Conservation (phyloP, 129 eudicot genomes). For the Logfia minima region DNA sequence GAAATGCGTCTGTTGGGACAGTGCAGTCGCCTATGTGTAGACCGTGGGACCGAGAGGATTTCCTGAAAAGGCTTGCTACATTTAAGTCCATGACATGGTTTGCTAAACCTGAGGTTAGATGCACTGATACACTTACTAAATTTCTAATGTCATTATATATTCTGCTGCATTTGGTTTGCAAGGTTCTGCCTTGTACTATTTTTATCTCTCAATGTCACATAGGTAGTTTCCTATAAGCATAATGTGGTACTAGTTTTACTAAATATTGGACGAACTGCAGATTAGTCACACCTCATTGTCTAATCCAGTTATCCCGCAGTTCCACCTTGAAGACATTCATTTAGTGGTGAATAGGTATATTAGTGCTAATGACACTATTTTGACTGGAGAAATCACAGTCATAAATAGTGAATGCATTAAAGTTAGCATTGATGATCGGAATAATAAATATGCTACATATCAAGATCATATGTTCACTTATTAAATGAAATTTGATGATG, state of each 20-base stretch:
- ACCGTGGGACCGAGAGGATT: slow-evolving; percentile 92
- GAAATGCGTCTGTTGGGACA: slow-evolving; percentile 27
- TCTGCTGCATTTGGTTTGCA: not conserved
- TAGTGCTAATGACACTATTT: not conserved
- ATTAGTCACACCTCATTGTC: not conserved
- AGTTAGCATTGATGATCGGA: slow-evolving; percentile 6
- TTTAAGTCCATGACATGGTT: slow-evolving; percentile 99
- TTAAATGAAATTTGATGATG: not conserved
- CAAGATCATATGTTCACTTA: not conserved
- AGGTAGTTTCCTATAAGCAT: not conserved
- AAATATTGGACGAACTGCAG: not conserved
- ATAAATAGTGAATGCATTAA: not conserved
- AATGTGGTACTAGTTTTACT: not conserved
- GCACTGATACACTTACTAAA: slow-evolving; percentile 5
- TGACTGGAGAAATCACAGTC: not conserved
- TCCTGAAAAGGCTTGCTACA: slow-evolving; percentile 74
- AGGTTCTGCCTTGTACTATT: not conserved
- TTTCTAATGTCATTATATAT: not conserved
- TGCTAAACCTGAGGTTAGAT: slow-evolving; percentile 88
- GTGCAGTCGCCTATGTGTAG: slow-evolving; percentile 57
- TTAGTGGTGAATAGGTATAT: not conserved
- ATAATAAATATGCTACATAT: slow-evolving; percentile 2
- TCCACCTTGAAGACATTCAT: not conserved
- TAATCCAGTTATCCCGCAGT: not conserved
- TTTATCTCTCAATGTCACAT: not conserved